Percentiles rank a stretch among this genome's conserved stretches.
These are phyloP conservation scores for Alternaria gansuensis DNA, from an alignment of 2,329 filamentous ascomycete genomes.

Conservation along the genomic window DNA sequence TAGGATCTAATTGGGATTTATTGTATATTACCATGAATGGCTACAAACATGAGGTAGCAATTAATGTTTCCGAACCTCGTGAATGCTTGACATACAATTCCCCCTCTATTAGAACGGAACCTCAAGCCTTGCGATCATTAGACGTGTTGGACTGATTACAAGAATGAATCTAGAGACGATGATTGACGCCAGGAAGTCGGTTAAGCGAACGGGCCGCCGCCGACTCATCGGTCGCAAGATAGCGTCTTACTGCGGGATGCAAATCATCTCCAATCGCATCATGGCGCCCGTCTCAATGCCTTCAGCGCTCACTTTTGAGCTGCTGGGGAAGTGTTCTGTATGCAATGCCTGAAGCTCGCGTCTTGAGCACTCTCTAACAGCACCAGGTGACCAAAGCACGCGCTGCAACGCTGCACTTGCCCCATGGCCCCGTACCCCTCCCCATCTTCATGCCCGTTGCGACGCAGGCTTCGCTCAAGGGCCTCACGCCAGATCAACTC, in stretches of 20 bases:
- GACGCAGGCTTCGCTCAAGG: slow-evolving; percentile 94
- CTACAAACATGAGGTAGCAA: neutral
- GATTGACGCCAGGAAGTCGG: slow-evolving; percentile 1
- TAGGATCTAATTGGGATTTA: neutral
- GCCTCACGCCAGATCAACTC: slow-evolving; percentile 88
- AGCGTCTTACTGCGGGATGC: slow-evolving; percentile 5
- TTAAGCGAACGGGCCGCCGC: slow-evolving; percentile 12
- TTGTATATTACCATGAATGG: neutral
- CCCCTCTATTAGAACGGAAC: neutral
- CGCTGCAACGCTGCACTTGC: slow-evolving; percentile 84
- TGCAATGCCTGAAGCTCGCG: neutral
- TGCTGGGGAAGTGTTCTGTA: slow-evolving; percentile 53
- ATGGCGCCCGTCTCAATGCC: slow-evolving; percentile 50
- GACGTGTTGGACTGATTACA: neutral
- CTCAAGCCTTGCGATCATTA: neutral
- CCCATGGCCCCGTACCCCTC: slow-evolving; percentile 88
- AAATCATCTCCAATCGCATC: slow-evolving; percentile 12
- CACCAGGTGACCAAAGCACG: slow-evolving; percentile 89
- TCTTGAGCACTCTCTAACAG: slow-evolving; percentile 12
- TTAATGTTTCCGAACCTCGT: neutral
- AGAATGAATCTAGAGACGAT: neutral
- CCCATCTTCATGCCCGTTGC: slow-evolving; percentile 99
- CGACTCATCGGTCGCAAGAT: slow-evolving; percentile 3
- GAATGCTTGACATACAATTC: neutral
- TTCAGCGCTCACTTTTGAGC: slow-evolving; percentile 51